Percentiles rank a stretch among this genome's conserved stretches.
Evolutionary conservation across 768 basidiomycete species (phyloP).

Genomic region (Russula lepida): DNA sequence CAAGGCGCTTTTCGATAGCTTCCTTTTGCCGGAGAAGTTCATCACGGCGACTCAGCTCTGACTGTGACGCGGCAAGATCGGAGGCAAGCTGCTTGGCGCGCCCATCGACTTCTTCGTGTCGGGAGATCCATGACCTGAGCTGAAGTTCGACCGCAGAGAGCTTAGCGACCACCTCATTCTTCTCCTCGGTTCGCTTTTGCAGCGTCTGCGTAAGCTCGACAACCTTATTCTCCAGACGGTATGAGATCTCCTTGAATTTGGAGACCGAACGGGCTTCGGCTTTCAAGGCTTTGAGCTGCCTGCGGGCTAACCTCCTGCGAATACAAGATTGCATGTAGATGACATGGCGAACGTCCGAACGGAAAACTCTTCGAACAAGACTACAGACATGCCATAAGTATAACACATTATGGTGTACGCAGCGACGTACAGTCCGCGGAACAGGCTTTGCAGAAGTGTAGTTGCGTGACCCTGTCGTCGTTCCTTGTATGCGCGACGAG

Average conservation of each 20-base stretch:
- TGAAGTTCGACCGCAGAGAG: constrained; percentile 77
- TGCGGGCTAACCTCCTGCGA: constrained; percentile 79
- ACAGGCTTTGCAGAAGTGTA: constrained; percentile 65
- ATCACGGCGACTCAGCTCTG: constrained; percentile 62
- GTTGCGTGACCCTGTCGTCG: constrained; percentile 54
- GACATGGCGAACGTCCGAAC: constrained; percentile 58
- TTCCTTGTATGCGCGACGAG: constrained; percentile 52
- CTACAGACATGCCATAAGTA: constrained; percentile 29
- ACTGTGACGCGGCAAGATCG: constrained; percentile 61
- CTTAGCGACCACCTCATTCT: constrained; percentile 74
- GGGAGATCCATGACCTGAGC: constrained; percentile 73
- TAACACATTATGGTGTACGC: neutral
- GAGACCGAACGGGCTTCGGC: constrained; percentile 94
- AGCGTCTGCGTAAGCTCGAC: constrained; percentile 94
- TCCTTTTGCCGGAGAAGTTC: constrained; percentile 68
- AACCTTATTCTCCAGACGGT: constrained; percentile 96
- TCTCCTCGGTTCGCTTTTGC: constrained; percentile 85
- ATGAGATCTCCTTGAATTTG: constrained; percentile 98
- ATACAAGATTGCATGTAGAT: constrained; percentile 87
- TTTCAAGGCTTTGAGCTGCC: constrained; percentile 73
- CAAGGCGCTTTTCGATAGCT: constrained; percentile 70
- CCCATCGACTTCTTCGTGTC: constrained; percentile 79
- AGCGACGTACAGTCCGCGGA: constrained; percentile 76
- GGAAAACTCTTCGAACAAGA: constrained; percentile 44
- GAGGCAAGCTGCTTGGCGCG: constrained; percentile 64